Percentiles rank a stretch among this genome's conserved stretches.
These are phyloP conservation scores for Malus sylvestris DNA, from an alignment of 306 rosid genomes.

Conservation along the genomic window DNA sequence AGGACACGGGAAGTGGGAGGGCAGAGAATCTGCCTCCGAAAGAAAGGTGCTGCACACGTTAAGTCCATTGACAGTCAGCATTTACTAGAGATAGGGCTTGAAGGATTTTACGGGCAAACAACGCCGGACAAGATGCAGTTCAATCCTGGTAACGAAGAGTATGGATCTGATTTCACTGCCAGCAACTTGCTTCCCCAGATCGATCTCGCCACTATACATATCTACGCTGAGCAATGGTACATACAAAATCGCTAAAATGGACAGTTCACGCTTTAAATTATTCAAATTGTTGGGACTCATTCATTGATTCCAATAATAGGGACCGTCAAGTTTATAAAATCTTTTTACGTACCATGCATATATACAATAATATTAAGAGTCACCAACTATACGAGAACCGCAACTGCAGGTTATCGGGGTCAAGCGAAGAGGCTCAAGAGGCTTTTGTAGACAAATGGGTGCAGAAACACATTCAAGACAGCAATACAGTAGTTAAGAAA, in stretches of 20 bases:
- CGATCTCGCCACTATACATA: slow-evolving; percentile 54
- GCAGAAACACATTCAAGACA: slow-evolving; percentile 13
- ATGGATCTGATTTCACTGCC: slow-evolving; percentile 47
- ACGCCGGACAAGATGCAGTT: slow-evolving; percentile 34
- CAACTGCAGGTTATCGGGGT: slow-evolving; percentile 29
- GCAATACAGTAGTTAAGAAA: slow-evolving; percentile 9
- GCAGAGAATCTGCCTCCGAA: too few relatives aligned
- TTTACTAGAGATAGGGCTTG: slow-evolving; percentile 56
- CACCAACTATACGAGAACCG: too few relatives aligned
- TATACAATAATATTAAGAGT: too few relatives aligned
- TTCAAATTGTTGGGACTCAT: too few relatives aligned
- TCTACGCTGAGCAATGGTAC: slow-evolving; percentile 55
- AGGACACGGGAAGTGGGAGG: too few relatives aligned
- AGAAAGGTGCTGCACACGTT: slow-evolving; percentile 15
- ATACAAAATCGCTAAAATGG: too few relatives aligned
- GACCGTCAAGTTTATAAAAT: too few relatives aligned
- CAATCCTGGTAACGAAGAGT: slow-evolving; percentile 40
- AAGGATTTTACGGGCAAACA: slow-evolving; percentile 62
- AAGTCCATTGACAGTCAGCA: slow-evolving; percentile 45
- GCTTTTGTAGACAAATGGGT: slow-evolving; percentile 22
- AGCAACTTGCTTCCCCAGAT: slow-evolving; percentile 33
- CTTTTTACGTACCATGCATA: too few relatives aligned
- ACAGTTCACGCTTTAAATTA: too few relatives aligned
- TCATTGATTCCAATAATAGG: too few relatives aligned
- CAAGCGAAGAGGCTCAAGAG: slow-evolving; percentile 28